Percentiles rank a stretch among this genome's conserved stretches.
Evolutionary conservation across 1,284 basidiomycete genomes (phyloP).

Genomic region (Singerocomus inundabilis): DNA sequence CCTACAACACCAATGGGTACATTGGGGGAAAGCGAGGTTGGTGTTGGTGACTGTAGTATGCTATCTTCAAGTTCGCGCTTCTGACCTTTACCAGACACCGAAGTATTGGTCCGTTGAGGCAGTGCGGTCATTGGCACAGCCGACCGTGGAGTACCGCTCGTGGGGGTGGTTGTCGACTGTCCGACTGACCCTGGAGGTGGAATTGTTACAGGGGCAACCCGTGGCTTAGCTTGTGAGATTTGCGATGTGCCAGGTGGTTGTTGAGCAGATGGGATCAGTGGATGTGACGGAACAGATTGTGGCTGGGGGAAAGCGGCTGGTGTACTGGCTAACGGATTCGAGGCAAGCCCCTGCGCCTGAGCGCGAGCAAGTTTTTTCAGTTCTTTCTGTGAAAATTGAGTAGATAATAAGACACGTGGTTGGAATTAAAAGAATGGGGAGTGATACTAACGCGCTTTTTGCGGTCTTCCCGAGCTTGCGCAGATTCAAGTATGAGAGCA

Average conservation of each 20-base stretch:
- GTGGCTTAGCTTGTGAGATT: slow-evolving; percentile 37
- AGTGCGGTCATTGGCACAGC: slow-evolving; percentile 25
- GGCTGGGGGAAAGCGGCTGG: slow-evolving; percentile 26
- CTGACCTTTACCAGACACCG: slow-evolving; percentile 39
- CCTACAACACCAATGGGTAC: slow-evolving; percentile 38
- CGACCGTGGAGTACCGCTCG: slow-evolving; percentile 33
- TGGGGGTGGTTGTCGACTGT: slow-evolving; percentile 30
- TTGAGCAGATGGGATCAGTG: slow-evolving; percentile 27
- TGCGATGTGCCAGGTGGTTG: slow-evolving; percentile 32
- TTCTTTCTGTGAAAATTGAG: slow-evolving; percentile 54
- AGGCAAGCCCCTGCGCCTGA: slow-evolving; percentile 43
- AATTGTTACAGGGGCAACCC: slow-evolving; percentile 37
- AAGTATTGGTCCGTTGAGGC: slow-evolving; percentile 23
- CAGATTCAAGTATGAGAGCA: slow-evolving; percentile 61
- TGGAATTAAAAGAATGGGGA: slow-evolving; percentile 6
- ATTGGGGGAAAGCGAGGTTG: slow-evolving; percentile 22
- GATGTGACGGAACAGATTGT: slow-evolving; percentile 31
- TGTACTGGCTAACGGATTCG: slow-evolving; percentile 29
- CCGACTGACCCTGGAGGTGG: slow-evolving; percentile 20
- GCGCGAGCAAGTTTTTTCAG: slow-evolving; percentile 65
- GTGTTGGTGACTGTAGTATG: slow-evolving; percentile 21
- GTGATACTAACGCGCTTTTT: slow-evolving; percentile 63
- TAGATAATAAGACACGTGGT: slow-evolving; percentile 14
- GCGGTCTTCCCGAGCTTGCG: slow-evolving; percentile 74
- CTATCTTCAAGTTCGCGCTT: slow-evolving; percentile 50